These are phyloP conservation scores for Kodamaea nitidulidarum DNA, from an alignment of 805 yeast genomes.

Conservation along the genomic window DNA sequence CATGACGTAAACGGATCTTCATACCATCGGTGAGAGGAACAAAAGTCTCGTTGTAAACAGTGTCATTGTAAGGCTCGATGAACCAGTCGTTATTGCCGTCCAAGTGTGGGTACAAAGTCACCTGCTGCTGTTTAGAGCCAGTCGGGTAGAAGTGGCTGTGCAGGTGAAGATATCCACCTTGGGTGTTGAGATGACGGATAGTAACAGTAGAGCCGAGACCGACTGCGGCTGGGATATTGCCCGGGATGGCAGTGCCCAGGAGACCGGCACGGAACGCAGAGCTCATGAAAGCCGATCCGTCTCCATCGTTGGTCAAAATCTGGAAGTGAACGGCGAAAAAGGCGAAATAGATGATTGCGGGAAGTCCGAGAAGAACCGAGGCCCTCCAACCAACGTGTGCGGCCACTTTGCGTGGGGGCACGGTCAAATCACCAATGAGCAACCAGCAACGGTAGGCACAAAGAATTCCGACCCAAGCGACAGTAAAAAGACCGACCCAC, in stretches of 20 bases:
- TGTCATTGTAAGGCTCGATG: slow-evolving; percentile 61
- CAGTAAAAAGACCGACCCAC: slow-evolving; percentile 82
- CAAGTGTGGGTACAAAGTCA: slow-evolving; percentile 74
- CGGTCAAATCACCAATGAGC: slow-evolving; percentile 63
- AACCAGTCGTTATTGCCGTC: slow-evolving; percentile 73
- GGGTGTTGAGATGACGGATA: slow-evolving; percentile 63
- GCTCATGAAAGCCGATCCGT: slow-evolving; percentile 68
- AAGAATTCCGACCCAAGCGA: slow-evolving; percentile 69
- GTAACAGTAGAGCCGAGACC: slow-evolving; percentile 69
- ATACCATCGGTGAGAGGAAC: slow-evolving; percentile 63
- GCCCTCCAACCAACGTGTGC: slow-evolving; percentile 52
- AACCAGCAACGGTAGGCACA: slow-evolving; percentile 67
- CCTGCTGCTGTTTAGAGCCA: slow-evolving; percentile 82
- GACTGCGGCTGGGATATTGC: slow-evolving; percentile 55
- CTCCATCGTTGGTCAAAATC: slow-evolving; percentile 57
- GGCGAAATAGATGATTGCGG: slow-evolving; percentile 49
- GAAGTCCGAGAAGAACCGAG: slow-evolving; percentile 52
- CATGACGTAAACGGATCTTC: slow-evolving; percentile 65
- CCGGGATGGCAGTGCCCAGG: slow-evolving; percentile 58
- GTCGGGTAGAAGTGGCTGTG: slow-evolving; percentile 67
- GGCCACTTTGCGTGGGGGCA: slow-evolving; percentile 40
- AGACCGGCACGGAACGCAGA: slow-evolving; percentile 68
- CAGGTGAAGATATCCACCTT: slow-evolving; percentile 82
- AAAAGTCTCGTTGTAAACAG: slow-evolving; percentile 54
- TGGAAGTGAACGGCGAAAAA: slow-evolving; percentile 65